Percentiles rank a stretch among this genome's conserved stretches.
Evolutionary conservation across 2,329 filamentous ascomycete species (phyloP).

Genomic region (Claviceps lovelessii): DNA sequence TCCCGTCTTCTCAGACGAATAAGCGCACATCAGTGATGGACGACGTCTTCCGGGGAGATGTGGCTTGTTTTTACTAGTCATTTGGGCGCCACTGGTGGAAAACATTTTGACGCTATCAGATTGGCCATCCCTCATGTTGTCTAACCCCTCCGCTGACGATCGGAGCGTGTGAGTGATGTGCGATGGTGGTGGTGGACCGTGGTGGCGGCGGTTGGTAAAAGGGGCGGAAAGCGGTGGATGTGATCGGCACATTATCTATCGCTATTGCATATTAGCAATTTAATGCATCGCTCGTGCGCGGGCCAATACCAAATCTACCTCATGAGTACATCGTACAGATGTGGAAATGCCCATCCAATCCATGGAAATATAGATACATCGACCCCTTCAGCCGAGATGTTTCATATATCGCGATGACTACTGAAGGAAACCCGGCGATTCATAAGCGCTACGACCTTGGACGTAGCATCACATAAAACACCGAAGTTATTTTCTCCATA

Average conservation of each 20-base stretch:
- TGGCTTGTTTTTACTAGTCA: background rate
- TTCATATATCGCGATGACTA: background rate
- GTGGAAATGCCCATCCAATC: background rate
- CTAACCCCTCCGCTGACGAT: too few relatives aligned
- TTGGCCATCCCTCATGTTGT: too few relatives aligned
- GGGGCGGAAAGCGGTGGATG: too few relatives aligned
- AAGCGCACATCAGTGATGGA: background rate
- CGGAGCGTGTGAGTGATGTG: too few relatives aligned
- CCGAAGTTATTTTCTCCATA: background rate
- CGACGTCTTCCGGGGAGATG: background rate
- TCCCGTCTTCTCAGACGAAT: background rate
- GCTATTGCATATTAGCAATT: background rate
- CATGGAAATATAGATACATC: background rate
- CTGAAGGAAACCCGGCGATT: background rate
- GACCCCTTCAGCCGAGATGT: background rate
- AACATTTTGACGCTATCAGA: background rate
- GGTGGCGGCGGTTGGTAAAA: too few relatives aligned
- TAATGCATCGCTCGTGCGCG: background rate
- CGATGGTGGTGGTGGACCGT: too few relatives aligned
- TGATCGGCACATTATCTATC: too few relatives aligned
- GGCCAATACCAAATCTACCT: background rate
- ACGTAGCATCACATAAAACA: background rate
- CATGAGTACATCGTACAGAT: background rate
- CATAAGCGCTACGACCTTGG: background rate
- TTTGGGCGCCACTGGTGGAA: background rate